Evolutionary conservation across 805 yeast genomes (phyloP).

Genomic region (Yarrowia sp.): DNA sequence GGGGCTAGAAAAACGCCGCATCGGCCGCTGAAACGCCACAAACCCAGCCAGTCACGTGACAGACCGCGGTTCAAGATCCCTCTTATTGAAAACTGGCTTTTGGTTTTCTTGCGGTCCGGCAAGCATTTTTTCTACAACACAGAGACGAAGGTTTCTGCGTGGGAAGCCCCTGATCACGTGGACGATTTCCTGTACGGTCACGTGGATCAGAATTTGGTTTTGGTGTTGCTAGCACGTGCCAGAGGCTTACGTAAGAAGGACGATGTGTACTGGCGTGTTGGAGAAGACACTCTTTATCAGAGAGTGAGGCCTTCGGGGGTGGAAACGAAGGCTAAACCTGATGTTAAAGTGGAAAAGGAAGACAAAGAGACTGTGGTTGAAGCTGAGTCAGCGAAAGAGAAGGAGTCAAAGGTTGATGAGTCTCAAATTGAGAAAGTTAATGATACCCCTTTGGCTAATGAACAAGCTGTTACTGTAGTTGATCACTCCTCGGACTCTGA

Average conservation of each 20-base stretch:
- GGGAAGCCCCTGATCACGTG: constrained; percentile 50
- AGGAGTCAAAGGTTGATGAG: too few relatives aligned
- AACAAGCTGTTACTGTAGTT: too few relatives aligned
- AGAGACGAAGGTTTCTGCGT: constrained; percentile 47
- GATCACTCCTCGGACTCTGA: constrained; percentile 36
- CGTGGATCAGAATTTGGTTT: constrained; percentile 49
- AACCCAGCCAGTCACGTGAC: constrained; percentile 14
- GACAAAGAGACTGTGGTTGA: too few relatives aligned
- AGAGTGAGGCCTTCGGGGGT: not conserved
- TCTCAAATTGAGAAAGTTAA: too few relatives aligned
- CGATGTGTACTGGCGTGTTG: constrained; percentile 25
- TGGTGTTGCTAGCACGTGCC: constrained; percentile 52
- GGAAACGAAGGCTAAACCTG: not conserved
- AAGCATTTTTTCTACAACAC: constrained; percentile 54
- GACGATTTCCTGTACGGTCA: constrained; percentile 46
- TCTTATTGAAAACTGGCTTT: constrained; percentile 49
- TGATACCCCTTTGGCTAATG: too few relatives aligned
- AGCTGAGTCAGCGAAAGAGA: not conserved
- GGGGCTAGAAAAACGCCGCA: not conserved
- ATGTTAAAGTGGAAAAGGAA: not conserved
- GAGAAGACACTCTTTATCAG: constrained; percentile 14
- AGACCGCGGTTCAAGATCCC: constrained; percentile 41
- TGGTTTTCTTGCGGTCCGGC: constrained; percentile 56
- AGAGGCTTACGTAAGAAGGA: constrained; percentile 50
- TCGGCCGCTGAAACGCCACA: constrained; percentile 13